Evolutionary conservation across 192 early-diverging fungal genomes (phyloP).

Genomic region (Entomortierella beljakovae): DNA sequence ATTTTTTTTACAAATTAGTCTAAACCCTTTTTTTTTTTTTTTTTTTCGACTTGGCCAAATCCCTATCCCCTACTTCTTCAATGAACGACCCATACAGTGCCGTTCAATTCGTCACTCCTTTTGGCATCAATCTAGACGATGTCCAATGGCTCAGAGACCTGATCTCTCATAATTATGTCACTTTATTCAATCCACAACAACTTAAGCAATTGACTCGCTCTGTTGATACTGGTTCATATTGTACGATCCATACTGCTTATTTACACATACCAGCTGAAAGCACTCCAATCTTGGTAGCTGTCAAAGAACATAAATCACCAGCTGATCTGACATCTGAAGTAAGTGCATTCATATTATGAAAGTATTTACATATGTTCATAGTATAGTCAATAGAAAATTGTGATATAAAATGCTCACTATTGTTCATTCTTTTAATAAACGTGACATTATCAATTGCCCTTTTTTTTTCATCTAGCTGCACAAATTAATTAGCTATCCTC

Average conservation of each 20-base stretch:
- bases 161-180: constrained; percentile 32
- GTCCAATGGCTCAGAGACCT: constrained; percentile 47
- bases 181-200: constrained; percentile 28
- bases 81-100: neutral
- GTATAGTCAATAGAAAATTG: no score
- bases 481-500: no score
- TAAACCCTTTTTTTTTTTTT: no score
- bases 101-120: constrained; percentile 21
- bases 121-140: constrained; percentile 36
- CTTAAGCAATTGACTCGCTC: constrained; percentile 25
- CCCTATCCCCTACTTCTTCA: no score
- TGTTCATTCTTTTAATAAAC: neutral
- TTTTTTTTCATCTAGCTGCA: no score
- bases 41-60: no score
- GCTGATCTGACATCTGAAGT: constrained; percentile 45
- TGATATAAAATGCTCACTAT: neutral
- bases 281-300: constrained; percentile 13
- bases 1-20: no score
- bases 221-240: constrained; percentile 25
- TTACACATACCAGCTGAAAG: neutral
- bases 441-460: constrained; percentile 39
- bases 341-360: neutral
- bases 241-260: constrained; percentile 37
- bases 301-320: constrained; percentile 44
- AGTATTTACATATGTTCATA: no score